Evolutionary conservation across 192 early-diverging fungal genomes (phyloP).

Genomic region (Kickxella alabastrina): DNA sequence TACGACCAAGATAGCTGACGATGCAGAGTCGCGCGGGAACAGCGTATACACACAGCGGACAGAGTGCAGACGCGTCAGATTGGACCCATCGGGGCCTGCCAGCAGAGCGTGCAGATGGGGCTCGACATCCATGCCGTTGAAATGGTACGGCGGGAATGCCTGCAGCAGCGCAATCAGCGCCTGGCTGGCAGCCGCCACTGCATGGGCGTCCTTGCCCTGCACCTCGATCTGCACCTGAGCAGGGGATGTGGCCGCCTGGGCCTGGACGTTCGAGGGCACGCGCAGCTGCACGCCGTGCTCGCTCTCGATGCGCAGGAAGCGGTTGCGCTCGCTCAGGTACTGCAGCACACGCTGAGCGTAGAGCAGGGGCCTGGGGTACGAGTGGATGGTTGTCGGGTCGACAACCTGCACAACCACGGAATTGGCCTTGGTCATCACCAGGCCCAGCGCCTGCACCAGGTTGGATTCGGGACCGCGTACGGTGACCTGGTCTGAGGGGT

Average conservation of each 20-base stretch:
- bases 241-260: slow-evolving; percentile 28
- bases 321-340: slow-evolving; percentile 69
- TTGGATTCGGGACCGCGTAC: slow-evolving; percentile 75
- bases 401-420: slow-evolving; percentile 68
- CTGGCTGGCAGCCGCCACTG: slow-evolving; percentile 62
- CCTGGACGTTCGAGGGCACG: slow-evolving; percentile 49
- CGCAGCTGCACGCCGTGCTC: slow-evolving; percentile 60
- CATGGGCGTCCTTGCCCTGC: slow-evolving; percentile 60
- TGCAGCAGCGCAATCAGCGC: slow-evolving; percentile 56
- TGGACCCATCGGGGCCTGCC: slow-evolving; percentile 59
- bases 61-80: slow-evolving; percentile 61
- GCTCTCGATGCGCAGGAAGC: slow-evolving; percentile 75
- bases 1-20: slow-evolving; percentile 72
- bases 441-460: slow-evolving; percentile 66
- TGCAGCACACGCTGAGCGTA: slow-evolving; percentile 66
- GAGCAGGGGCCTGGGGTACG: slow-evolving; percentile 45
- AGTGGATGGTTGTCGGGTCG: slow-evolving; percentile 60
- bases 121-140: slow-evolving; percentile 71
- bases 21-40: slow-evolving; percentile 62
- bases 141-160: slow-evolving; percentile 56
- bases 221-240: slow-evolving; percentile 66
- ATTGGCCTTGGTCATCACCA: slow-evolving; percentile 81
- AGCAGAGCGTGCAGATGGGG: slow-evolving; percentile 71
- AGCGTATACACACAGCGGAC: slow-evolving; percentile 70
- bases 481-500: slow-evolving; percentile 68